Percentiles rank a stretch among this genome's conserved stretches.
phyloP scores from a whole-genome alignment of 352 stramenopile species.

The Phytopythium boreale region DNA sequence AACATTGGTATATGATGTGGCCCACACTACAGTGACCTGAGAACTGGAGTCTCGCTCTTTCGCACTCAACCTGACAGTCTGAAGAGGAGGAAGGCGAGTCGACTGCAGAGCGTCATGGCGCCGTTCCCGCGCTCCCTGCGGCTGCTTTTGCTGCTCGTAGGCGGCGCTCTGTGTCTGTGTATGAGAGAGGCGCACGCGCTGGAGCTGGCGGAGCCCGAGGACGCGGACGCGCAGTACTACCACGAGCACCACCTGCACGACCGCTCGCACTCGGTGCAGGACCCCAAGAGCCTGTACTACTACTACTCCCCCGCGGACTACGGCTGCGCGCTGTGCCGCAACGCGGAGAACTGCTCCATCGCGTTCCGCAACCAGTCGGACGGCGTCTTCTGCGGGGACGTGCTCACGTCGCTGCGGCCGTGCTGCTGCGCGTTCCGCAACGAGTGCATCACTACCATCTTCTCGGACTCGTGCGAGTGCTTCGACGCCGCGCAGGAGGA shows the following conservation, averaged over 20 bases:
- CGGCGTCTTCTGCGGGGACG: constrained; percentile 68
- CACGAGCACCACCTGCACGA: constrained; percentile 20
- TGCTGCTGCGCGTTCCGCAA: constrained; percentile 76
- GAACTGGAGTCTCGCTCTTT: not conserved
- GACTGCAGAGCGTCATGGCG: not conserved
- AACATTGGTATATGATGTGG: not conserved
- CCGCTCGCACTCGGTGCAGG: constrained; percentile 11
- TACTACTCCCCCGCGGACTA: constrained; percentile 34
- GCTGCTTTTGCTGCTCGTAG: not conserved
- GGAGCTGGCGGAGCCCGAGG: not conserved
- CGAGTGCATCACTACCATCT: constrained; percentile 77
- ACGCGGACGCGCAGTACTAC: constrained; percentile 13
- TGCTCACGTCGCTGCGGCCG: constrained; percentile 59
- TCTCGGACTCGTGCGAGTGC: constrained; percentile 66
- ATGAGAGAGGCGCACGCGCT: not conserved
- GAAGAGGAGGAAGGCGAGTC: not conserved
- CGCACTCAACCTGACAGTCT: not conserved
- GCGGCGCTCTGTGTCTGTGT: not conserved
- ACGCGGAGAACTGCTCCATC: constrained; percentile 59
- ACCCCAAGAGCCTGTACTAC: constrained; percentile 15
- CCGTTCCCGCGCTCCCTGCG: not conserved
- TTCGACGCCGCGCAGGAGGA: constrained; percentile 55
- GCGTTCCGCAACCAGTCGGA: constrained; percentile 45
- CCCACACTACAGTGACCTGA: not conserved
- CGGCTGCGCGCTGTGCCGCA: constrained; percentile 56